phyloP scores from a whole-genome alignment of 129 eudicot species.

The Calendula officinalis region DNA sequence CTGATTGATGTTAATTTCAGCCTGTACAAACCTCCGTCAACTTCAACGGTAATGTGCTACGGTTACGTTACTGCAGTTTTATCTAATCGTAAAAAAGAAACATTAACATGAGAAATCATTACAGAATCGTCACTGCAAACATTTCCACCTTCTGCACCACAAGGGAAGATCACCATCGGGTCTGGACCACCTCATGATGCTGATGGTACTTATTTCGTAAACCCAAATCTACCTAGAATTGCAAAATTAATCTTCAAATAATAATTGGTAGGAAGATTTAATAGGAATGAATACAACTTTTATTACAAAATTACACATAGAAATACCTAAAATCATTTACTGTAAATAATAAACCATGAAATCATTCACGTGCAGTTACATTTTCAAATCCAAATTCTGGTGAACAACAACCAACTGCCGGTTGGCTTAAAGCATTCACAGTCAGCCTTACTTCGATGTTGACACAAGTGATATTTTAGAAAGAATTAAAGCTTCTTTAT shows the following conservation, averaged over 20 bases:
- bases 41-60: slow-evolving; percentile 46
- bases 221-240: not conserved
- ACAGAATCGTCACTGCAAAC: slow-evolving; percentile 70
- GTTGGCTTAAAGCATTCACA: slow-evolving; percentile 24
- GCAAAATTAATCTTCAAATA: too few species aligned
- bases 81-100: not conserved
- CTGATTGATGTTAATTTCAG: slow-evolving; percentile 38
- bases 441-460: slow-evolving; percentile 30
- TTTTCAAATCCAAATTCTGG: slow-evolving; percentile 19
- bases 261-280: too few species aligned
- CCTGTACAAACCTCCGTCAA: slow-evolving; percentile 63
- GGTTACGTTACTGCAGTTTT: not conserved
- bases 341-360: too few species aligned
- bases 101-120: not conserved
- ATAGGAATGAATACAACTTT: too few species aligned
- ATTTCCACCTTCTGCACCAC: slow-evolving; percentile 69
- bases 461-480: slow-evolving; percentile 21
- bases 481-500: slow-evolving; percentile 27
- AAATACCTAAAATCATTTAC: too few species aligned
- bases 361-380: slow-evolving; percentile 2
- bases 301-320: too few species aligned
- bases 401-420: slow-evolving; percentile 10
- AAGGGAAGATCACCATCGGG: slow-evolving; percentile 66
- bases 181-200: slow-evolving; percentile 79
- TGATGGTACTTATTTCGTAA: slow-evolving; percentile 50